Evolutionary conservation across 306 rosid genomes (phyloP).

Genomic region (Cajanus cajan): DNA sequence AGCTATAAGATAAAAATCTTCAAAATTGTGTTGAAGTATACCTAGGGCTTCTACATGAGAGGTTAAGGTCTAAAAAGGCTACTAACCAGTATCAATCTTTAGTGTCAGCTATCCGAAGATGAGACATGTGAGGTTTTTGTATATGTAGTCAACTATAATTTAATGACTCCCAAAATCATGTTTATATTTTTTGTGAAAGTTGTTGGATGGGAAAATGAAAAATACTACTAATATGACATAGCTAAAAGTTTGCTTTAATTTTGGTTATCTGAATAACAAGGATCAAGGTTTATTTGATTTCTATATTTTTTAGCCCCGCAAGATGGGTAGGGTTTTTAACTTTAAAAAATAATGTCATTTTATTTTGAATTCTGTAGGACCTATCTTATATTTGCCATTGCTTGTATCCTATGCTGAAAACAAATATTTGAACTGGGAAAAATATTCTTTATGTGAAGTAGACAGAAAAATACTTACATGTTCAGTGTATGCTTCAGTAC

Average conservation of each 20-base stretch:
- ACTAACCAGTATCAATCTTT: background rate
- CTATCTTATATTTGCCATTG: slow-evolving; percentile 19
- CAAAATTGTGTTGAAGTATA: background rate
- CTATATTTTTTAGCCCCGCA: slow-evolving; percentile 12
- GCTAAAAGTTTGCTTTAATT: slow-evolving; percentile 15
- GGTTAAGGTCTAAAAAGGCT: background rate
- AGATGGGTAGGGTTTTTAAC: background rate
- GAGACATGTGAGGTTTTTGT: slow-evolving; percentile 6
- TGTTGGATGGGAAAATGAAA: slow-evolving; percentile 16
- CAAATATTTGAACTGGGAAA: background rate
- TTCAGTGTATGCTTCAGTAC: background rate
- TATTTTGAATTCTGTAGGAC: slow-evolving; percentile 21
- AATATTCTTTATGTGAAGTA: slow-evolving; percentile 17
- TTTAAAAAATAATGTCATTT: background rate
- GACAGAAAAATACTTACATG: background rate
- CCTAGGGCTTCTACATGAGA: slow-evolving; percentile 4
- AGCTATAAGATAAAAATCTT: background rate
- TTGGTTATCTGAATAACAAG: slow-evolving; percentile 6
- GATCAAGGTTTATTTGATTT: slow-evolving; percentile 9
- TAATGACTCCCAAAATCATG: background rate
- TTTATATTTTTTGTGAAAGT: slow-evolving; percentile 5
- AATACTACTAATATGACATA: slow-evolving; percentile 13
- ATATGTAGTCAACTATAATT: background rate
- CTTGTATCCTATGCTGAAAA: background rate
- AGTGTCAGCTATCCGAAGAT: background rate